Percentiles rank a stretch among this genome's conserved stretches.
phyloP scores from a whole-genome alignment of 1,139 yeast species.

The Nadsonia commutata region DNA sequence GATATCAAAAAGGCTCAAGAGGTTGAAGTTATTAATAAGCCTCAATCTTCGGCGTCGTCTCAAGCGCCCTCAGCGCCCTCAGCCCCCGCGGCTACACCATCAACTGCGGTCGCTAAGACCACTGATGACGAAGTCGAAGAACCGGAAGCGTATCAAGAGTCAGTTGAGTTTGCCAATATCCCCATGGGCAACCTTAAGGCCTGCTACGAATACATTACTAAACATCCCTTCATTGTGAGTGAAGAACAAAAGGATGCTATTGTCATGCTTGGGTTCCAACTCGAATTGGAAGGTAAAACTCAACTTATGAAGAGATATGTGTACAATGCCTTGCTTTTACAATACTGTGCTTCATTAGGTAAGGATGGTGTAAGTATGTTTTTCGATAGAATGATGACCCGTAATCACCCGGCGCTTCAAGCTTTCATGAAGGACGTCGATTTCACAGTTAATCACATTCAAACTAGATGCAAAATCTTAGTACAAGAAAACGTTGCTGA shows the following conservation, averaged over 20 bases:
- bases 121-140: slow-evolving; percentile 28
- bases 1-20: slow-evolving; percentile 5
- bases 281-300: slow-evolving; percentile 49
- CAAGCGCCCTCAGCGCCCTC: slow-evolving; percentile 9
- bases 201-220: slow-evolving; percentile 38
- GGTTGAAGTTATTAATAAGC: slow-evolving; percentile 20
- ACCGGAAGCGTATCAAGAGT: slow-evolving; percentile 43
- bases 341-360: slow-evolving; percentile 55
- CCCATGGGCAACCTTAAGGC: slow-evolving; percentile 32
- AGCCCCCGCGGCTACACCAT: slow-evolving; percentile 8
- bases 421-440: slow-evolving; percentile 65
- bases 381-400: slow-evolving; percentile 47
- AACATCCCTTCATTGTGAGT: slow-evolving; percentile 55
- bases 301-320: slow-evolving; percentile 46
- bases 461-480: slow-evolving; percentile 56
- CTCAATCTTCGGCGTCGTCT: slow-evolving; percentile 17
- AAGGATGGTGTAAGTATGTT: slow-evolving; percentile 52
- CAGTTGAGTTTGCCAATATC: slow-evolving; percentile 50
- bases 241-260: slow-evolving; percentile 86
- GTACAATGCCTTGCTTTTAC: slow-evolving; percentile 67
- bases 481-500: slow-evolving; percentile 29
- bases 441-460: slow-evolving; percentile 58
- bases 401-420: slow-evolving; percentile 42
- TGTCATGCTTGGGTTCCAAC: slow-evolving; percentile 84
- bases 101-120: too few species aligned